Conservation (phyloP, 2,329 filamentous ascomycete genomes). For the Coniella lustricola region DNA sequence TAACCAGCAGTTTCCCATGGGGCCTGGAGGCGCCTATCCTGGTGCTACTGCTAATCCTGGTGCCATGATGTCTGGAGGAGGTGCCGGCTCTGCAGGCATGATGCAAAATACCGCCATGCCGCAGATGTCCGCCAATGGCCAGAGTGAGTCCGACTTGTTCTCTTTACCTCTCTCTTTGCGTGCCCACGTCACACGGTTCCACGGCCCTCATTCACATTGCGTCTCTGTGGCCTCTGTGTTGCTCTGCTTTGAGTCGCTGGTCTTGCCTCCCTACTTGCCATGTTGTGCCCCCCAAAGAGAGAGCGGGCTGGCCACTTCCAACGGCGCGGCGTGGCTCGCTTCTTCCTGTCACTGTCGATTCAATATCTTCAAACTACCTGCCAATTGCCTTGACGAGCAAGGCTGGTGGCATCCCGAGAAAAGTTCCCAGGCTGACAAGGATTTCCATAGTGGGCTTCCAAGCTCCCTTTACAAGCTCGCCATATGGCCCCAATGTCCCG, state of each 20-base stretch:
- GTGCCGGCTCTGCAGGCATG: conserved; percentile 48
- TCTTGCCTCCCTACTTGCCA: too few species aligned
- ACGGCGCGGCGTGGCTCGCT: too few species aligned
- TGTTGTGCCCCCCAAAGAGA: too few species aligned
- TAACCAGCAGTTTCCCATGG: conserved; percentile 53
- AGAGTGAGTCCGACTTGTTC: conserved; percentile 43
- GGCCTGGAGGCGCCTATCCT: conserved; percentile 42
- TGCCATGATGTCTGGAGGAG: conserved; percentile 46
- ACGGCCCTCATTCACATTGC: background rate
- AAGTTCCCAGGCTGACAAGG: conserved; percentile 4
- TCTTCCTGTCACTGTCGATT: too few species aligned
- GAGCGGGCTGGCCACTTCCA: too few species aligned
- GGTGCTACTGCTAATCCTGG: conserved; percentile 41
- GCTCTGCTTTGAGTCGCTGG: conserved; percentile 17
- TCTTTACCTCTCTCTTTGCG: conserved; percentile 19
- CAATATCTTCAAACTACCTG: background rate
- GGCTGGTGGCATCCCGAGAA: background rate
- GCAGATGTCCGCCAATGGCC: conserved; percentile 52
- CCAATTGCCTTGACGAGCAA: background rate
- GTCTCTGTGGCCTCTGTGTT: background rate
- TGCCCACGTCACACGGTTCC: conserved; percentile 8
- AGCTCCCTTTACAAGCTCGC: conserved; percentile 49
- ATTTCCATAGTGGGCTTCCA: conserved; percentile 50
- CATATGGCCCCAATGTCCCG: conserved; percentile 48
- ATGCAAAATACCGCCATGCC: conserved; percentile 56